Evolutionary conservation across 148 eudicot species (phyloP).

Genomic region (Talinum fruticosum): DNA sequence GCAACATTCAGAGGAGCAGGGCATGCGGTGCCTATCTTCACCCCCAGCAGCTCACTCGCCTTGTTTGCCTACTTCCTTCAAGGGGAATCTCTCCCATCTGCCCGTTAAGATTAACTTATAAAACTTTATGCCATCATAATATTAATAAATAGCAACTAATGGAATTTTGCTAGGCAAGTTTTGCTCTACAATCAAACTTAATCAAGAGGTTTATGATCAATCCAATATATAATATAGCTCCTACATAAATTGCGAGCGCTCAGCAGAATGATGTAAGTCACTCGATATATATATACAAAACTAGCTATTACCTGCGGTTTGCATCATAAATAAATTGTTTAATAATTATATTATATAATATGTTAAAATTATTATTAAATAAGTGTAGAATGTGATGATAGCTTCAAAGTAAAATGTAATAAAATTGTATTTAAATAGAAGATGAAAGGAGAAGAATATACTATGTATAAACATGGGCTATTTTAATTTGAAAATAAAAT

Average conservation of each 20-base stretch:
- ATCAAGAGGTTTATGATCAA: not conserved
- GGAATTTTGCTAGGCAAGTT: not conserved
- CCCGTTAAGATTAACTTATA: slow-evolving; percentile 24
- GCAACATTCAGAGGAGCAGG: slow-evolving; percentile 98
- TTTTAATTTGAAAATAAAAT: too few relatives aligned
- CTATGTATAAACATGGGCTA: too few relatives aligned
- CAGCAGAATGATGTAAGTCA: not conserved
- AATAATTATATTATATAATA: too few relatives aligned
- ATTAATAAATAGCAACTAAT: not conserved
- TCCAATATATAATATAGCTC: not conserved
- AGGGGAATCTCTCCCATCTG: slow-evolving; percentile 56
- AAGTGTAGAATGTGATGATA: too few relatives aligned
- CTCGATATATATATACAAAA: too few relatives aligned
- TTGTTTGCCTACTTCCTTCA: slow-evolving; percentile 66
- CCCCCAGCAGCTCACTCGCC: slow-evolving; percentile 81
- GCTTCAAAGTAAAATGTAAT: too few relatives aligned
- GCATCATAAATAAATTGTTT: too few relatives aligned
- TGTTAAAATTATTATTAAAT: too few relatives aligned
- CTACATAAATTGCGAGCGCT: not conserved
- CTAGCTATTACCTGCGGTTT: too few relatives aligned
- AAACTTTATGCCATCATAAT: not conserved
- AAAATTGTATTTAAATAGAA: too few relatives aligned
- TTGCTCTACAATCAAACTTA: not conserved
- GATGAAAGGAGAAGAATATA: too few relatives aligned
- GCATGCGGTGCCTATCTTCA: slow-evolving; percentile 87